These are phyloP conservation scores for Lactarius tabidus DNA, from an alignment of 768 basidiomycete genomes.

Conservation along the genomic window DNA sequence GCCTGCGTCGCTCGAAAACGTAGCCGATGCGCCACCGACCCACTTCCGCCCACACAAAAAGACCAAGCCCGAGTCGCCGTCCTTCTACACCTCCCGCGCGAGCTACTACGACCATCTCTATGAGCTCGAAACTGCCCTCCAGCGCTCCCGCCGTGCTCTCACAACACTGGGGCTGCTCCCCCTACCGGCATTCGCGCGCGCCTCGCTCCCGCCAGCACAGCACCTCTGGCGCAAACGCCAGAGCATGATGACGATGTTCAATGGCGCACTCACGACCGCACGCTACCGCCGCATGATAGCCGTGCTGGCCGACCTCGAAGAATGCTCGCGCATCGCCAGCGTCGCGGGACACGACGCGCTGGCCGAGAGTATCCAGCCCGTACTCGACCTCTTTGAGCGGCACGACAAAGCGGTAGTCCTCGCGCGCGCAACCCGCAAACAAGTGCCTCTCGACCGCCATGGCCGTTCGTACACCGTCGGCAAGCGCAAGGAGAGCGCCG, in stretches of 20 bases:
- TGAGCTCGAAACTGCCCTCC: conserved; percentile 60
- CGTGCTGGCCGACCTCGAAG: conserved; percentile 62
- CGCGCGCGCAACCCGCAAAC: conserved; percentile 49
- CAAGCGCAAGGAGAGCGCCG: conserved; percentile 83
- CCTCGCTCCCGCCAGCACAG: conserved; percentile 51
- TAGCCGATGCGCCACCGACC: conserved; percentile 15
- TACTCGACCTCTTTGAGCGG: conserved; percentile 62
- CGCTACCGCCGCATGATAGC: conserved; percentile 63
- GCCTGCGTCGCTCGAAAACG: conserved; percentile 30
- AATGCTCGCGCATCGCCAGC: conserved; percentile 55
- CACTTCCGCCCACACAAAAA: conserved; percentile 16
- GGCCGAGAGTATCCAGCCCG: conserved; percentile 43
- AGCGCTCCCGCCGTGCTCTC: conserved; percentile 54
- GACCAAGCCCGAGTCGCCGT: conserved; percentile 57
- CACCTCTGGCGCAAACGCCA: conserved; percentile 66
- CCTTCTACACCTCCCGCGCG: conserved; percentile 80
- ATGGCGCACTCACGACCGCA: conserved; percentile 57
- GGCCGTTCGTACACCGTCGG: conserved; percentile 88
- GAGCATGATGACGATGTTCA: conserved; percentile 56
- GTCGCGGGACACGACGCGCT: conserved; percentile 58
- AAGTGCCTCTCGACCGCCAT: conserved; percentile 59
- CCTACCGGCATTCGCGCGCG: conserved; percentile 65
- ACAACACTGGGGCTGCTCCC: conserved; percentile 68
- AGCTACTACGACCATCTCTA: conserved; percentile 69
- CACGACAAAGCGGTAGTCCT: conserved; percentile 50